Percentiles rank a stretch among this genome's conserved stretches.
Conservation (phyloP, 768 basidiomycete genomes). For the Lactarius indigo region DNA sequence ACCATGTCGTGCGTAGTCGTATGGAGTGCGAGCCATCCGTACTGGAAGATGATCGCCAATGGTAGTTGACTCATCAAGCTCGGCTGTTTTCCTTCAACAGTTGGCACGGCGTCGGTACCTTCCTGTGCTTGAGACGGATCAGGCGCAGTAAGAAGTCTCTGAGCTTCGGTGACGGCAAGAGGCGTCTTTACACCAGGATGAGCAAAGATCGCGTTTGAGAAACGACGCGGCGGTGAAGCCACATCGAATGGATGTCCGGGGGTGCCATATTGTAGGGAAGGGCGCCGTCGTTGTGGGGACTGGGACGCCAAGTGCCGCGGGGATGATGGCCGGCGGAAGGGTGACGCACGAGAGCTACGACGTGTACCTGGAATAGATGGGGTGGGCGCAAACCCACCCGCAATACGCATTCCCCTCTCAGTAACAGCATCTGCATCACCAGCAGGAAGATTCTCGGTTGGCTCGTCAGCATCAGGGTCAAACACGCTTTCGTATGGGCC, state of each 20-base stretch:
- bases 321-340: conserved; percentile 25
- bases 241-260: conserved; percentile 31
- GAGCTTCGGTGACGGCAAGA: conserved; percentile 69
- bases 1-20: conserved; percentile 88
- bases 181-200: conserved; percentile 82
- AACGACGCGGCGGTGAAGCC: conserved; percentile 46
- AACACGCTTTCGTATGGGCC: conserved; percentile 28
- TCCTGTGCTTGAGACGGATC: conserved; percentile 39
- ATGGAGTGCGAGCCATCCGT: conserved; percentile 85
- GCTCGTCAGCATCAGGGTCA: conserved; percentile 33
- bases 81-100: conserved; percentile 50
- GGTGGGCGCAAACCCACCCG: background rate
- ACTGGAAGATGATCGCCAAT: conserved; percentile 81
- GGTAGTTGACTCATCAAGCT: conserved; percentile 76
- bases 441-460: conserved; percentile 24
- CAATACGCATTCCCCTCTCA: conserved; percentile 11
- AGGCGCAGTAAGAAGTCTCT: conserved; percentile 44
- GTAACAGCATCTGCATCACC: conserved; percentile 1
- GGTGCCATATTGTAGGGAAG: conserved; percentile 23
- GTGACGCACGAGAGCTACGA: conserved; percentile 7
- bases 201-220: conserved; percentile 66
- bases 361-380: conserved; percentile 18
- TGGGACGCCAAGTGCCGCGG: conserved; percentile 18
- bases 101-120: conserved; percentile 37
- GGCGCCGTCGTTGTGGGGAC: conserved; percentile 18